Base-by-base conservation (phyloP, 768 basidiomycete genomes). In the Termitomyces sp. region DNA sequence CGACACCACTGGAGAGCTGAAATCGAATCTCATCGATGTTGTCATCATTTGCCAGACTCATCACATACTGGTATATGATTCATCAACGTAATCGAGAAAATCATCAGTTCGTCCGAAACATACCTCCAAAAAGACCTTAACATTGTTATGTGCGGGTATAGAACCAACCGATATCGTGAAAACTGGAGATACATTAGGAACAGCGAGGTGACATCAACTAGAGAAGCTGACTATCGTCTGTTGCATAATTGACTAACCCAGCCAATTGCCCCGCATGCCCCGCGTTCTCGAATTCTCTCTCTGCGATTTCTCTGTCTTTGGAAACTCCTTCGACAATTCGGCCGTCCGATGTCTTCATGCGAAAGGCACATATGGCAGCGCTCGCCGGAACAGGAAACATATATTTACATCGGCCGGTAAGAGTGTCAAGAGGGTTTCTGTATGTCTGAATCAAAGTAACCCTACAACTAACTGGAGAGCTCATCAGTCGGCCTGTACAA, bases 131-230 rank as follows among this genome's bases (percentile, higher is more conserved):
- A 66, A 68, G 0, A 74, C 72, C 26, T 67, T 68, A 3, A 83
- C 75, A 1, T 65, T 75, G 42, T 73, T 60, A 1, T 60, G 58
- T 0, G 78, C 68, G 31, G 79, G 78, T 50, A 85, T 74, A 0
- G 78, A 76, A 10, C 83, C 83, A 4, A 85, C 62, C 3, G 83
- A 84, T 38, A 85, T 80, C 0, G 76, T 80, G 62, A 84, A 83
- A 53, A 82, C 83, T 85, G 45, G 12, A 51, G 35, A 60, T 33
- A 30, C 15, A 45, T 38, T 17, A 38, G 37, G 15, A 5, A 35
- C 3, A 12, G 10, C 47, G 23, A 46, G 21, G 10, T 49, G 26
- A 21, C 6, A 50, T 15, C 10, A 15, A 21, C 35, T 15, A 53
- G 46, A 11, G 23, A 44, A 49, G 64, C 80, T 64, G 46, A 83